Evolutionary conservation across 192 early-diverging fungal species (phyloP).

Genomic region (Coemansia biformis): DNA sequence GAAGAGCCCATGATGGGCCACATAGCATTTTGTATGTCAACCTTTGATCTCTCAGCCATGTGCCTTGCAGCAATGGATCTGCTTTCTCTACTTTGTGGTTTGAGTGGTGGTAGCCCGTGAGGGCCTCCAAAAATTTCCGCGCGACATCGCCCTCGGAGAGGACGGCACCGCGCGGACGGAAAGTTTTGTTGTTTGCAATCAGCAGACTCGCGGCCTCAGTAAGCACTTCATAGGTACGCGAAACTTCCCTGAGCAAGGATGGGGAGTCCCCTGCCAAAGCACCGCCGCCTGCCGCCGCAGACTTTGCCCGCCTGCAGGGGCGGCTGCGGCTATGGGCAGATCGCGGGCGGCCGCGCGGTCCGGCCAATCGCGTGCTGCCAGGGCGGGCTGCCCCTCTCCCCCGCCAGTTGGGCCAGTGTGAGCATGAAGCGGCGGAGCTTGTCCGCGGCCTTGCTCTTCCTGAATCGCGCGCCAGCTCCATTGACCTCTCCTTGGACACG

Average conservation of each 20-base stretch:
- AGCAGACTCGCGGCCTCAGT: conserved; percentile 47
- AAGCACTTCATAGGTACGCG: conserved; percentile 45
- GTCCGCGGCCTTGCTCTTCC: too few species aligned
- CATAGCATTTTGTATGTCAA: too few species aligned
- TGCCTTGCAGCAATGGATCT: too few species aligned
- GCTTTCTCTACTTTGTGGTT: too few species aligned
- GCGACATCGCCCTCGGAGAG: conserved; percentile 7
- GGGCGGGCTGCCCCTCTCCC: background rate
- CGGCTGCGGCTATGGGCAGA: background rate
- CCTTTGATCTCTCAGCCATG: too few species aligned
- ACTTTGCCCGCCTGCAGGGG: too few species aligned
- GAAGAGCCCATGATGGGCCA: too few species aligned
- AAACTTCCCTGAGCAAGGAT: conserved; percentile 46
- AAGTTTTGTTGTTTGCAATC: conserved; percentile 45
- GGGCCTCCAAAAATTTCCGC: conserved; percentile 51
- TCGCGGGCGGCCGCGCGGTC: background rate
- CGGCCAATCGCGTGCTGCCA: conserved; percentile 19
- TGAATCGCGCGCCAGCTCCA: background rate
- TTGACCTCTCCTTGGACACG: too few species aligned
- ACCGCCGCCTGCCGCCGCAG: background rate
- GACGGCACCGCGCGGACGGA: conserved; percentile 23
- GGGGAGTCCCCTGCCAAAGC: too few species aligned
- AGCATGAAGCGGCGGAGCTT: too few species aligned
- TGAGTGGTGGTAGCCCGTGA: conserved; percentile 4
- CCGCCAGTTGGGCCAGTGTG: too few species aligned